Base-by-base conservation (phyloP, 495 filamentous ascomycete species). In the Monascus purpureus region DNA sequence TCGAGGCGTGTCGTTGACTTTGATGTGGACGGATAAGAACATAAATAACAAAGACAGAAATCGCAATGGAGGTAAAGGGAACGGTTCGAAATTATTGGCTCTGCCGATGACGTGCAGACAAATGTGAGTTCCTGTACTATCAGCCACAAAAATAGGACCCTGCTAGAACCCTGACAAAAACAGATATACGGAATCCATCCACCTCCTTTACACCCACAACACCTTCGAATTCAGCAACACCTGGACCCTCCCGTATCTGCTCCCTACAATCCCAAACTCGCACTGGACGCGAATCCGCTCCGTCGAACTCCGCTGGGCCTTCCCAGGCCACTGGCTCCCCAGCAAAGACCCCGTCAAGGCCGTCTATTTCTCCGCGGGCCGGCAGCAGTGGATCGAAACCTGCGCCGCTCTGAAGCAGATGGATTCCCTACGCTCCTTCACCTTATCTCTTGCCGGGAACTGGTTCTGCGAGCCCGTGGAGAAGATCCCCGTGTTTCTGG, bases 191-290 rank as follows among this genome's bases (percentile, higher is more conserved):
- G 61, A 65, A 48, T 57, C 55, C 1, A 52, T 56, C 32, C 39
- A 50, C 33, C 39, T 55, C 17, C 49, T 65, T 26, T 65, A 65
- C 36, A 49, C 51, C 4, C 38, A 43, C 20, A 55, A 52, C 41
- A 53, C 43, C 28, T 59, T 63, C 37, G 55, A 63, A 36, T 63
- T 65, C 45, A 63, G 57, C 40, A 63, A 55, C 36, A 60, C 61
- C 38, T 65, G 61, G 61, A 49, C 57, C 18, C 53, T 63, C 3
- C 42, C 59, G 0, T 65, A 65, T 32, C 51, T 65, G 4, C 57
- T 44, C 18, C 57, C 55, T 4, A 61, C 59, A 1, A 42, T 65
- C 30, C 53, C 46, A 4, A 4, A 32, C 2, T 45, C 54, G 7
- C 37, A 47, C 27, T 57, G 55, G 53, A 34, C 50, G 19, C 40